A percentile compares a stretch with the other conserved stretches of the same genome.
Conservation (phyloP, 1,284 basidiomycete genomes). For the Boletus chippewaensis region DNA sequence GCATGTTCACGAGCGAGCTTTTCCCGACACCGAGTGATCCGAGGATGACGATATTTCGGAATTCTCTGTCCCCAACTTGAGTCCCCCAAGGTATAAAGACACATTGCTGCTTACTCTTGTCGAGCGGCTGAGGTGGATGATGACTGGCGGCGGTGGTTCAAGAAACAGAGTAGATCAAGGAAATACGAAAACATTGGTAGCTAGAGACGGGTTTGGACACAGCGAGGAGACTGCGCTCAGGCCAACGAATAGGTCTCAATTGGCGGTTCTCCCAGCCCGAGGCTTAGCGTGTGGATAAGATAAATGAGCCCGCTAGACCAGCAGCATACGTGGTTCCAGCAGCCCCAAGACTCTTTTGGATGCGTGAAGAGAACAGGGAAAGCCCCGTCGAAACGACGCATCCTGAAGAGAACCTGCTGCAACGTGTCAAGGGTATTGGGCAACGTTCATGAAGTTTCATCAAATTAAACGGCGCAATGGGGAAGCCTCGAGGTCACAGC, state of each 20-base stretch:
- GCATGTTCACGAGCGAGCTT: constrained; percentile 27
- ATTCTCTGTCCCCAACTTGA: constrained; percentile 11
- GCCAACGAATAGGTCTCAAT: not conserved
- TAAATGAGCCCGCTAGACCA: not conserved
- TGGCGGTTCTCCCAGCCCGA: not conserved
- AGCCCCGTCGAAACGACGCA: constrained; percentile 1
- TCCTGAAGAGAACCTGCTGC: constrained; percentile 7
- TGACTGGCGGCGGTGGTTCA: not conserved
- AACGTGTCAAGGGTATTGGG: not conserved
- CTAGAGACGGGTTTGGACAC: not conserved
- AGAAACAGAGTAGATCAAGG: not conserved
- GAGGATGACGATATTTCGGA: constrained; percentile 20
- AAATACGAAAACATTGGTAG: not conserved
- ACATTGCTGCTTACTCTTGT: constrained; percentile 11
- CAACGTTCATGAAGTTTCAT: constrained; percentile 2
- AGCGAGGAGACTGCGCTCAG: not conserved
- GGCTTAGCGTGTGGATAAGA: not conserved
- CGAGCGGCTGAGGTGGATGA: not conserved
- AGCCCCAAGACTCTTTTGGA: not conserved
- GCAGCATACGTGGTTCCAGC: not conserved
- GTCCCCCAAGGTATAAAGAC: not conserved
- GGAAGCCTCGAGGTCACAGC: constrained; percentile 17
- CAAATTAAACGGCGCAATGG: constrained; percentile 1
- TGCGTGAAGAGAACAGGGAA: not conserved
- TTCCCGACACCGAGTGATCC: constrained; percentile 28